These are phyloP conservation scores for Aureobasidium sp. DNA, from an alignment of 2,329 filamentous ascomycete genomes.

Conservation along the genomic window DNA sequence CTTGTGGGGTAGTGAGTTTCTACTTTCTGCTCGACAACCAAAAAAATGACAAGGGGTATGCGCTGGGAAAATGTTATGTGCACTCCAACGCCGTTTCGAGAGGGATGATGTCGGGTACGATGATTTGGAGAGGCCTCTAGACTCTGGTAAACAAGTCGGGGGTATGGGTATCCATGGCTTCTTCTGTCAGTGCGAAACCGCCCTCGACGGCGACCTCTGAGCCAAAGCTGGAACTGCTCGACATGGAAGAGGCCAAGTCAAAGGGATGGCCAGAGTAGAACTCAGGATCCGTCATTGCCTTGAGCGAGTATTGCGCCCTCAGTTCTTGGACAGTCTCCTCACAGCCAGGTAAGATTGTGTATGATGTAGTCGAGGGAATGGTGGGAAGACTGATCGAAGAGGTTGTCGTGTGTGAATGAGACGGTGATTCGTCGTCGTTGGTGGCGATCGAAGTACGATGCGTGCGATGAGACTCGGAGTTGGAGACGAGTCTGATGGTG, in stretches of 20 bases:
- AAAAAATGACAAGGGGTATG: background rate
- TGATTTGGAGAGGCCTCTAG: background rate
- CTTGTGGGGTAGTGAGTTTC: background rate
- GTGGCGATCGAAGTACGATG: slow-evolving; percentile 16
- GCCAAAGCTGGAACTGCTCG: slow-evolving; percentile 16
- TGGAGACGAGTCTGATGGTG: background rate
- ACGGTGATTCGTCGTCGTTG: slow-evolving; percentile 18
- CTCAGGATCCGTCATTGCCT: slow-evolving; percentile 6
- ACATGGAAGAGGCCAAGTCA: background rate
- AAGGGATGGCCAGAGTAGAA: background rate
- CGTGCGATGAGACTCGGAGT: background rate
- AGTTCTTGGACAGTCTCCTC: background rate
- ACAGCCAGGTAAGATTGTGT: background rate
- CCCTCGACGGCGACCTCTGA: slow-evolving; percentile 40
- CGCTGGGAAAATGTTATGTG: background rate
- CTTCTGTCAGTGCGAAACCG: slow-evolving; percentile 49
- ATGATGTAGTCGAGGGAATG: background rate
- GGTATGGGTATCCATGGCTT: slow-evolving; percentile 41
- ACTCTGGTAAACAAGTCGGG: slow-evolving; percentile 28
- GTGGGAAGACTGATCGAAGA: slow-evolving; percentile 26
- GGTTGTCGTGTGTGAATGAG: slow-evolving; percentile 20
- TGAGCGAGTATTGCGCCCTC: background rate
- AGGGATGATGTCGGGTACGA: background rate
- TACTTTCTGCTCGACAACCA: background rate
- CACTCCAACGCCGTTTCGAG: background rate